These are phyloP conservation scores for Sclerospora graminicola DNA, from an alignment of 352 stramenopile genomes.

Conservation along the genomic window DNA sequence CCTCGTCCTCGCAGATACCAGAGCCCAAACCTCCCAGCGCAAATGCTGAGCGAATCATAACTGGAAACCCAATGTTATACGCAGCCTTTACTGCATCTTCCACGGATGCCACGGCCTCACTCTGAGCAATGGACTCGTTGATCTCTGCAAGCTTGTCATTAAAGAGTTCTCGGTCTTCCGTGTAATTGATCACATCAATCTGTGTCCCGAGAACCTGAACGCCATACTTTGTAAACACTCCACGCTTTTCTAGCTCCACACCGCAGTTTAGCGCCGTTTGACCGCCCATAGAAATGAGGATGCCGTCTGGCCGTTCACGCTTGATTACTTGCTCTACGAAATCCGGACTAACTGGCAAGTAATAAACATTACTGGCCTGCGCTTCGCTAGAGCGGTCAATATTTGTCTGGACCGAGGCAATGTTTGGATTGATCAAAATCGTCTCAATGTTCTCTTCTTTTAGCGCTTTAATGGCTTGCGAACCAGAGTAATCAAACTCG, in stretches of 20 bases:
- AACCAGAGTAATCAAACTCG: conserved; percentile 98
- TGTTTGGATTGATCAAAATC: conserved; percentile 99
- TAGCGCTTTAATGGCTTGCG: conserved; percentile 96
- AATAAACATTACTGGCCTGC: conserved; percentile 95
- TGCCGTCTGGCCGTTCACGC: conserved; percentile 73
- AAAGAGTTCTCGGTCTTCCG: conserved; percentile 93
- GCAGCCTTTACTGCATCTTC: conserved; percentile 86
- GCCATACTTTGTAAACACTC: conserved; percentile 52
- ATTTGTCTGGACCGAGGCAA: conserved; percentile 98
- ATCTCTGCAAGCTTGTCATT: conserved; percentile 91
- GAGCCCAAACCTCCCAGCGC: conserved; percentile 89
- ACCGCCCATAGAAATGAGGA: conserved; percentile 93
- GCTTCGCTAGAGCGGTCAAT: conserved; percentile 89
- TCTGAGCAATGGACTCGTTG: conserved; percentile 86
- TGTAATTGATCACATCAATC: conserved; percentile 90
- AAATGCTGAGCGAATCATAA: conserved; percentile 92
- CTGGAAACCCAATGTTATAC: conserved; percentile 89
- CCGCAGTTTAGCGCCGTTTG: conserved; percentile 93
- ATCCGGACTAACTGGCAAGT: conserved; percentile 93
- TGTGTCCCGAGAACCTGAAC: conserved; percentile 90
- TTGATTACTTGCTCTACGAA: conserved; percentile 77
- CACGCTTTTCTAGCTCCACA: conserved; percentile 62
- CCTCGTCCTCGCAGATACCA: conserved; percentile 88
- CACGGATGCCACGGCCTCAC: conserved; percentile 85
- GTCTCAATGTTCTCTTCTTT: conserved; percentile 98